phyloP scores from a whole-genome alignment of 140 eudicot species.

The Senecio squalidus region DNA sequence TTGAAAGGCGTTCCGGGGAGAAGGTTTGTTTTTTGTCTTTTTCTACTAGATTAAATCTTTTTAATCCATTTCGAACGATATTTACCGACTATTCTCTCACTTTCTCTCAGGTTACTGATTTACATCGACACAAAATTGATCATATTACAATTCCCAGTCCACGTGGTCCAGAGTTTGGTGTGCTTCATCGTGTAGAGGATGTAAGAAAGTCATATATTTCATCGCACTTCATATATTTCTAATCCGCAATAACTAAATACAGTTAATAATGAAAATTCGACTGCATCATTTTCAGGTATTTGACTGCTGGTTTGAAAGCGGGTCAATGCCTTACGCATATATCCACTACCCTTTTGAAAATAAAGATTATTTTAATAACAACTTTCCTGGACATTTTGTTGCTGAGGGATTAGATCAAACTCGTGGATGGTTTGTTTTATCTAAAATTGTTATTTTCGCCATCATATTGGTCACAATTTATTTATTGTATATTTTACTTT shows the following conservation, averaged over 20 bases:
- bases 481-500: too few species aligned
- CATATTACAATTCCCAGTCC: slow-evolving; percentile 77
- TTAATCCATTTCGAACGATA: not conserved
- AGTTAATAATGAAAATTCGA: not conserved
- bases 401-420: slow-evolving; percentile 99
- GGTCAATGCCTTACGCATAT: slow-evolving; percentile 98
- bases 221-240: too few species aligned
- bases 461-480: too few species aligned
- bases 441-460: not conserved
- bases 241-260: too few species aligned
- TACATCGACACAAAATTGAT: slow-evolving; percentile 93
- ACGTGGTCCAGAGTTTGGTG: slow-evolving; percentile 71
- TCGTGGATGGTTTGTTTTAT: slow-evolving; percentile 72
- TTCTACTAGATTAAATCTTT: not conserved
- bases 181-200: slow-evolving; percentile 84
- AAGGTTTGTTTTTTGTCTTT: slow-evolving; percentile 36
- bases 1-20: slow-evolving; percentile 73
- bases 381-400: slow-evolving; percentile 97
- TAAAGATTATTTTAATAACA: slow-evolving; percentile 55
- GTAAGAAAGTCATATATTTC: slow-evolving; percentile 42
- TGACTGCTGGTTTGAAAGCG: slow-evolving; percentile 99
- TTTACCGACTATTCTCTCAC: not conserved
- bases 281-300: slow-evolving; percentile 51
- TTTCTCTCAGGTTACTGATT: slow-evolving; percentile 63
- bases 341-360: slow-evolving; percentile 97